A percentile compares a stretch with the other conserved stretches of the same genome.
Evolutionary conservation across 73 alveolate genomes (phyloP).

Genomic region (Tetrahymena malaccensis): DNA sequence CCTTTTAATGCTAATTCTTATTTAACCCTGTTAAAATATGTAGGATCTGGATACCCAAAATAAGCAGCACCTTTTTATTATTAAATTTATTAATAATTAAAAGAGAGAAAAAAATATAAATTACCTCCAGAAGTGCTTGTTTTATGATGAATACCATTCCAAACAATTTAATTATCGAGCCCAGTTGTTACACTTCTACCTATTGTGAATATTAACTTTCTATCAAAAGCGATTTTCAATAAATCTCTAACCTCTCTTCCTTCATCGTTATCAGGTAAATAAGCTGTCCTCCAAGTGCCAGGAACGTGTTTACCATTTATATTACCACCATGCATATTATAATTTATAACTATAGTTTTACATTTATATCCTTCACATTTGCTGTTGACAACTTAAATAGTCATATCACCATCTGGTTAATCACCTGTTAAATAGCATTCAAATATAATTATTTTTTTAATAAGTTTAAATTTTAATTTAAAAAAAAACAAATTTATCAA

Average conservation of each 20-base stretch:
- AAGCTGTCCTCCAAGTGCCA: conserved; percentile 11
- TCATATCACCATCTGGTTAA: conserved; percentile 36
- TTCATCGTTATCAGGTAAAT: conserved; percentile 20
- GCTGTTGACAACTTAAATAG: background rate
- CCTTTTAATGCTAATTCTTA: conserved; percentile 89
- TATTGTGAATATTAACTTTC: conserved; percentile 83
- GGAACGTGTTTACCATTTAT: conserved; percentile 16
- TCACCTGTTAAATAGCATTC: conserved; percentile 34
- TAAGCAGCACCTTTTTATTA: conserved; percentile 44
- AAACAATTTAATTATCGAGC: conserved; percentile 67
- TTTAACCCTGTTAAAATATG: conserved; percentile 85
- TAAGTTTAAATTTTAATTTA: background rate
- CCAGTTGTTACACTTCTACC: conserved; percentile 97
- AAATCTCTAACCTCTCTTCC: conserved; percentile 63
- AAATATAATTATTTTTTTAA: background rate
- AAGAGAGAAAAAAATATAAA: background rate
- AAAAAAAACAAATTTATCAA: background rate
- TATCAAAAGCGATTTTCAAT: conserved; percentile 72
- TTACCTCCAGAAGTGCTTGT: conserved; percentile 72
- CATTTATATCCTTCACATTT: conserved; percentile 18
- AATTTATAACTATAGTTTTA: conserved; percentile 10
- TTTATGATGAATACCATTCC: conserved; percentile 96
- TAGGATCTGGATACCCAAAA: conserved; percentile 94
- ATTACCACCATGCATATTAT: conserved; percentile 25
- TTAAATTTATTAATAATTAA: background rate